Evolutionary conservation across 352 stramenopile species (phyloP), one percentile per base, ranked within the genome.

Genomic region (Phytophthora europaea): DNA sequence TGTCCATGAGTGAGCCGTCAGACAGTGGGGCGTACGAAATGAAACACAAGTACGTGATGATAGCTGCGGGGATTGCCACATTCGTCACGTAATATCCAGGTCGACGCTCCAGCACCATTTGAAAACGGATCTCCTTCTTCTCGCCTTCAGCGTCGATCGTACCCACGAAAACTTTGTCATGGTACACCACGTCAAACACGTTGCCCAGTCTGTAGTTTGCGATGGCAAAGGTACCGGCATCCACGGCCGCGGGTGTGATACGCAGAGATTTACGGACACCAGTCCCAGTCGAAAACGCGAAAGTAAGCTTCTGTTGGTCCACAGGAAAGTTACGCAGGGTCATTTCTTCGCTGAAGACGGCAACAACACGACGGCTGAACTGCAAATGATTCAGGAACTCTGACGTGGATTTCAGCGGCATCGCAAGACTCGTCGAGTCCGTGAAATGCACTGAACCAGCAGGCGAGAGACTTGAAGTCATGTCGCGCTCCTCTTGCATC

Each of bases 21-120:
- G 72, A 70, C 8, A 82, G 18, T 2, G 82, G 73, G 0, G 78
- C 78, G 28, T 79, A 91, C 69, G 76, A 82, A 18, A 87, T 74
- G 48, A 91, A 89, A 10, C 81, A 81, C 62, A 91, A 61, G 50
- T 88, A 84, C 38, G 82, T 86, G 64, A 91, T 88, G 48, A 86
- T 76, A 6, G 69, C 69, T 6, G 78, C 74, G 10, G 81, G 80
- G 45, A 89, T 70, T 2, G 78, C 76, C 13, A 89, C 73, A 38
- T 91, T 90, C 36, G 73, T 88, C 50, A 93, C 58, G 64, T 89
- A 89, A 72, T 89, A 93, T 10, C 61, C 72, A 28, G 76, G 81
- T 18, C 66, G 69, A 2, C 85, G 81, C 57, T 87, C 74, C 15
- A 93, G 70, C 67, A 90, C 83, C 67, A 93, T 80, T 54, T 89